These are phyloP conservation scores for Pelargonium citronellum DNA, from an alignment of 441 rosid species.

Conservation along the genomic window DNA sequence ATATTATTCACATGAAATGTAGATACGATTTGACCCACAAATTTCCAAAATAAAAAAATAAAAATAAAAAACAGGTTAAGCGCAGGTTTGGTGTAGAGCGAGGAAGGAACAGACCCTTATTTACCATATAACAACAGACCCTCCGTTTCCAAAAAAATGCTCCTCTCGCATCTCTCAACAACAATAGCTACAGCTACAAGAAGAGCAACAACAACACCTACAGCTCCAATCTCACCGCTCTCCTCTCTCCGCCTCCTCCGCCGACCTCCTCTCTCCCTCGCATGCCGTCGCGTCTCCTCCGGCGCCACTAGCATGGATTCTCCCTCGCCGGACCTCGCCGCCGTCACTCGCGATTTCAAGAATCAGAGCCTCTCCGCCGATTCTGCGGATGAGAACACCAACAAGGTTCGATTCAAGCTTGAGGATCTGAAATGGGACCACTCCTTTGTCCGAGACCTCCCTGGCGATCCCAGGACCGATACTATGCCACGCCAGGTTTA, in stretches of 20 bases:
- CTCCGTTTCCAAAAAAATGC: no score
- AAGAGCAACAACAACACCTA: no score
- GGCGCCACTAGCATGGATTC: conserved; percentile 41
- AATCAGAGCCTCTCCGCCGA: conserved; percentile 44
- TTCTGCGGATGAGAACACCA: conserved; percentile 20
- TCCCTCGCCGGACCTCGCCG: conserved; percentile 36
- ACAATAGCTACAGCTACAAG: no score
- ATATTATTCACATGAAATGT: no score
- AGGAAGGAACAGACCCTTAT: no score
- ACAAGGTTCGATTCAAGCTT: conserved; percentile 28
- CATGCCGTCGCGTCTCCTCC: conserved; percentile 28
- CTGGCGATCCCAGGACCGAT: conserved; percentile 71
- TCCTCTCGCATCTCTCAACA: no score
- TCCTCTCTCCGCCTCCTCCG: conserved; percentile 13
- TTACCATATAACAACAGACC: no score
- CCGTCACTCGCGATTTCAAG: conserved; percentile 60
- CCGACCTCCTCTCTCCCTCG: conserved; percentile 21
- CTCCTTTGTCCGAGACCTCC: conserved; percentile 77
- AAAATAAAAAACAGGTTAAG: no score
- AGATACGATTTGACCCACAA: no score
- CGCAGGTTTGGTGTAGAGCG: no score
- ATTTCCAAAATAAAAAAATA: no score
- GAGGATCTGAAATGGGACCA: conserved; percentile 89
- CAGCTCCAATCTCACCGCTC: no score
- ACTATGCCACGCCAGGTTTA: conserved; percentile 69